Evolutionary conservation across 1,284 basidiomycete genomes (phyloP), one percentile per base, ranked within the genome.

Genomic region (Ganoderma multipileum): DNA sequence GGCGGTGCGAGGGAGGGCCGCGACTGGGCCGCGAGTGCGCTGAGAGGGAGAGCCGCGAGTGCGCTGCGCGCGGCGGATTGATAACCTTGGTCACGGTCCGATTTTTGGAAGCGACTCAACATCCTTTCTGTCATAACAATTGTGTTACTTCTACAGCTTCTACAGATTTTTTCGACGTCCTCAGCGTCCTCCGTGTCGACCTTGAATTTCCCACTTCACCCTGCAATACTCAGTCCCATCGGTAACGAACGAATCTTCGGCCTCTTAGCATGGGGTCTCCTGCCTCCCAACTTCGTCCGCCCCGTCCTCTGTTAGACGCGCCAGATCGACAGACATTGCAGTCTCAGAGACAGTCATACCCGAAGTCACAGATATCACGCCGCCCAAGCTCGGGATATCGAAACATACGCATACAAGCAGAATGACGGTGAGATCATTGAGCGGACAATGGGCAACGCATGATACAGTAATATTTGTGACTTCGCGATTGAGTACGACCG

Each of bases 191-290:
- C 71, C 81, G 76, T 78, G 39, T 78, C 79, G 9, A 76, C 75
- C 16, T 83, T 90, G 88, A 60, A 86, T 86, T 74, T 88, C 91
- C 38, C 95, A 89, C 83, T 97, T 97, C 68, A 81, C 80, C 55
- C 91, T 89, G 9, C 78, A 77, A 20, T 23, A 3, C 42, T 60
- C 58, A 81, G 79, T 66, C 42, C 64, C 68, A 61, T 73, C 71
- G 59, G 68, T 66, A 58, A 71, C 68, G 50, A 69, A 42, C 18
- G 59, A 39, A 60, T 67, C 68, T 62, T 71, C 67, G 63, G 68
- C 55, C 60, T 68, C 70, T 33, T 33, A 33, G 70, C 64, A 52
- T 33, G 72, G 68, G 52, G 33, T 71, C 69, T 62, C 68, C 54
- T 76, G 72, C 28, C 70, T 73, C 39, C 76, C 77, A 58, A 72